Evolutionary conservation across 2,329 filamentous ascomycete species (phyloP).

Genomic region (Sporothrix protearum): DNA sequence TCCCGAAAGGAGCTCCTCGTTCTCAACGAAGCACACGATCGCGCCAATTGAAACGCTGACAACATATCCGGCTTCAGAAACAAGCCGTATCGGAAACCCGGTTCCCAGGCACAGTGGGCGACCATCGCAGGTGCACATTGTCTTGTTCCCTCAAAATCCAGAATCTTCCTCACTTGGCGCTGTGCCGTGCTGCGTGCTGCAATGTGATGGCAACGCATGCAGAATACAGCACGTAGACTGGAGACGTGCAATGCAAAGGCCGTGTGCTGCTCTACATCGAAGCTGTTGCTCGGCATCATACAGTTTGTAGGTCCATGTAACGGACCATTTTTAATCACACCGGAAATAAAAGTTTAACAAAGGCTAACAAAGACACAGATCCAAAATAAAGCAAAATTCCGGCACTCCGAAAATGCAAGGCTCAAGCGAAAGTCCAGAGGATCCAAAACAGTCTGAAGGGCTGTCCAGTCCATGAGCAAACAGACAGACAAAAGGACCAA

Average conservation of each 20-base stretch:
- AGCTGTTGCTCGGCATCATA: background rate
- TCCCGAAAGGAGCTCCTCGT: background rate
- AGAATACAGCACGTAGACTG: slow-evolving; percentile 1
- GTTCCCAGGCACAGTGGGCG: background rate
- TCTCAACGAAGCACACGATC: background rate
- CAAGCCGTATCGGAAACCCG: background rate
- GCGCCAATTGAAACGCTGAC: background rate
- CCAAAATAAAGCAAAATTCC: background rate
- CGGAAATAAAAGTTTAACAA: background rate
- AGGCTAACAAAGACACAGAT: background rate
- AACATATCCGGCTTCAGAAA: background rate
- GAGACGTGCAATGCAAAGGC: background rate
- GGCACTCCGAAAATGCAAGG: background rate
- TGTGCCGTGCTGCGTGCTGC: background rate
- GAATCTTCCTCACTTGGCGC: background rate
- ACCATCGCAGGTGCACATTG: background rate
- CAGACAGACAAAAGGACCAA: background rate
- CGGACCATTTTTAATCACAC: background rate
- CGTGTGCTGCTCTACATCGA: slow-evolving; percentile 11
- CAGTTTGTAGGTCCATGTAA: background rate
- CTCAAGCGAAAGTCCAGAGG: background rate
- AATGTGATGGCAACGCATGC: background rate
- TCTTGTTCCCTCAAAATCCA: background rate
- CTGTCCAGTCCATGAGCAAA: background rate
- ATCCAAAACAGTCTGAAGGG: background rate